Evolutionary conservation across 805 yeast genomes (phyloP), one percentile per base, ranked within the genome.

Genomic region (Saccharomycopsis javanensis): DNA sequence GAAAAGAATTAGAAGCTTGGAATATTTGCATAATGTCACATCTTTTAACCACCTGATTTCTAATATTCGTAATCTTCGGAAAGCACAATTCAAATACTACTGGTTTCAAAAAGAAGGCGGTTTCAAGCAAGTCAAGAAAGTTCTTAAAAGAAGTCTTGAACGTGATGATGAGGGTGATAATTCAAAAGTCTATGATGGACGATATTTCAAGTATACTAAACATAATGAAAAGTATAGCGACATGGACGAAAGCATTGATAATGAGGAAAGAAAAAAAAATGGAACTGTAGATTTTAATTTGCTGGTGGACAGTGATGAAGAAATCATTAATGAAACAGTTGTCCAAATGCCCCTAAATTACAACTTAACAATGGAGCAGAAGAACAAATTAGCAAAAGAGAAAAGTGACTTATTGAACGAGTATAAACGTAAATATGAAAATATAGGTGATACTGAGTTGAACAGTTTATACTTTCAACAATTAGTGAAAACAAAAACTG

Each of bases 81-180:
- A 33, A 10, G 13, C 20, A 3, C 63, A 58, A 25, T 60, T 61
- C 58, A 56, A 58, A 35, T 58, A 60, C 33, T 60, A 58, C 23
- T 60, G 63, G 63, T 60, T 60, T 42, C 54, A 53, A 10, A 50
- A 45, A 33, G 34, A 54, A 28, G 63, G 63, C 15, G 63, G 63
- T 1, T 60, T 42, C 33, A 46, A 56, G 7, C 27, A 51, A 8
- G 53, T 54, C 1, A 53, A 50, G 20, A 53, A 58, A 35, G 51
- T 52, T 15, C 50, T 60, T 20, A 58, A 35, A 34, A 51, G 30
- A 54, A 56, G 38, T 15, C 54, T 18, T 18, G 42, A 42, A n/a
- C 48, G 37, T 11, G 18, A 33, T 18, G 27, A 46, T 11, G 34
- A 4, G 27, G 34, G 30, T 23, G 18, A 30, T 16, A 25, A 51